phyloP scores from a whole-genome alignment of 495 filamentous ascomycete genomes.

The Podospora conica region DNA sequence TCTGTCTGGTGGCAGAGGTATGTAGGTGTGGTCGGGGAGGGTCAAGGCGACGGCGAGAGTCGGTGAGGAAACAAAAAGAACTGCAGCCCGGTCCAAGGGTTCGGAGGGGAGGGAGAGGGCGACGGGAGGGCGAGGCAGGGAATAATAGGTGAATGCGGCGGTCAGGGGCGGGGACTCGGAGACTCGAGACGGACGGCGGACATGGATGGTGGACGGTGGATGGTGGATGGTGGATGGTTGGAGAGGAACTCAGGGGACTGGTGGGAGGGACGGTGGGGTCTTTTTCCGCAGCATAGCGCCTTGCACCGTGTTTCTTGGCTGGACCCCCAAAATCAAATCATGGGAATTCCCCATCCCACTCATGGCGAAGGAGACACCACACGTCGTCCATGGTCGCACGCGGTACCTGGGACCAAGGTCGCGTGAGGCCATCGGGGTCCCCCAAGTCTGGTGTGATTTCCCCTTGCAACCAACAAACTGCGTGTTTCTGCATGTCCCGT shows the following conservation, averaged over 20 bases:
- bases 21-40: no score
- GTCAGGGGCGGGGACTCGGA: slow-evolving; percentile 2
- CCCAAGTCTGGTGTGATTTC: no score
- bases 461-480: no score
- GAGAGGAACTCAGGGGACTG: neutral
- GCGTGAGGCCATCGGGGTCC: no score
- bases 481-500: no score
- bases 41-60: no score
- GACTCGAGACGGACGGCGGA: slow-evolving; percentile 1
- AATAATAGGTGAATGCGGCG: neutral
- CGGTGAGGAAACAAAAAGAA: neutral
- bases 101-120: neutral
- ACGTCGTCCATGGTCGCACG: no score
- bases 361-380: no score
- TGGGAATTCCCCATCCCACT: neutral
- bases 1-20: no score
- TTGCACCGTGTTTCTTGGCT: neutral
- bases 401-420: no score
- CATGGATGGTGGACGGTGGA: neutral
- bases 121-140: neutral
- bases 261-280: neutral
- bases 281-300: no score
- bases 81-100: neutral
- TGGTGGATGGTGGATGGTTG: neutral
- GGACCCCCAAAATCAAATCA: neutral